phyloP scores from a whole-genome alignment of 2,329 filamentous ascomycete genomes.

The Nemania diffusa region DNA sequence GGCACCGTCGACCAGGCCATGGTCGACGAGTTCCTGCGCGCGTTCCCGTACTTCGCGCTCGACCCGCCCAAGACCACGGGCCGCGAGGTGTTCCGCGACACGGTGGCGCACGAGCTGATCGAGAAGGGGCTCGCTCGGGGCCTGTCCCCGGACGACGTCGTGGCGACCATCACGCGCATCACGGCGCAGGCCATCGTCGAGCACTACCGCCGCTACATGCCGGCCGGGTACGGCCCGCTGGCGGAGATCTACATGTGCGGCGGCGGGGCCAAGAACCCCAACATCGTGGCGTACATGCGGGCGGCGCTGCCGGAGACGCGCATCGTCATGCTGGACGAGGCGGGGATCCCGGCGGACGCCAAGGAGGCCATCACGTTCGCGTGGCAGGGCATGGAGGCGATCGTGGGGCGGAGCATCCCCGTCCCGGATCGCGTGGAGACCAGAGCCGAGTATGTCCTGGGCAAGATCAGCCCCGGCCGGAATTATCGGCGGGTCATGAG shows the following conservation, averaged over 20 bases:
- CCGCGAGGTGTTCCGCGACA: slow-evolving; percentile 68
- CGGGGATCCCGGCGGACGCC: slow-evolving; percentile 65
- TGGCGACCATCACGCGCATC: slow-evolving; percentile 69
- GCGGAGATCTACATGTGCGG: slow-evolving; percentile 71
- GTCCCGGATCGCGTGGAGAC: slow-evolving; percentile 65
- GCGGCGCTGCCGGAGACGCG: slow-evolving; percentile 58
- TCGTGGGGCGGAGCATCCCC: slow-evolving; percentile 64
- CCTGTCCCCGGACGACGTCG: slow-evolving; percentile 56
- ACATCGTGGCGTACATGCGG: slow-evolving; percentile 65
- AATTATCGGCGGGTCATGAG: slow-evolving; percentile 65
- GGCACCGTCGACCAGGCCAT: slow-evolving; percentile 62
- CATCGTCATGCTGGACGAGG: slow-evolving; percentile 66
- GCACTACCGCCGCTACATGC: slow-evolving; percentile 60
- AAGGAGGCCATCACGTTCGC: slow-evolving; percentile 71
- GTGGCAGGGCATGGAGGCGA: slow-evolving; percentile 69
- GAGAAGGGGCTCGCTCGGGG: slow-evolving; percentile 12
- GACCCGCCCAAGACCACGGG: slow-evolving; percentile 68
- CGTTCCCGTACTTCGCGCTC: slow-evolving; percentile 60
- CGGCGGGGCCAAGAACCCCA: slow-evolving; percentile 66
- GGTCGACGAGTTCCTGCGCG: slow-evolving; percentile 61
- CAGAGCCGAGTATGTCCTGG: slow-evolving; percentile 60
- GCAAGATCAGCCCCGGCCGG: slow-evolving; percentile 62
- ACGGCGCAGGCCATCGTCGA: slow-evolving; percentile 67
- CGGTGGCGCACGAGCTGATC: slow-evolving; percentile 21
- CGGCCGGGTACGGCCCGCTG: slow-evolving; percentile 50